Evolutionary conservation across 2,329 filamentous ascomycete species (phyloP).

Genomic region (Exophiala calicioides): DNA sequence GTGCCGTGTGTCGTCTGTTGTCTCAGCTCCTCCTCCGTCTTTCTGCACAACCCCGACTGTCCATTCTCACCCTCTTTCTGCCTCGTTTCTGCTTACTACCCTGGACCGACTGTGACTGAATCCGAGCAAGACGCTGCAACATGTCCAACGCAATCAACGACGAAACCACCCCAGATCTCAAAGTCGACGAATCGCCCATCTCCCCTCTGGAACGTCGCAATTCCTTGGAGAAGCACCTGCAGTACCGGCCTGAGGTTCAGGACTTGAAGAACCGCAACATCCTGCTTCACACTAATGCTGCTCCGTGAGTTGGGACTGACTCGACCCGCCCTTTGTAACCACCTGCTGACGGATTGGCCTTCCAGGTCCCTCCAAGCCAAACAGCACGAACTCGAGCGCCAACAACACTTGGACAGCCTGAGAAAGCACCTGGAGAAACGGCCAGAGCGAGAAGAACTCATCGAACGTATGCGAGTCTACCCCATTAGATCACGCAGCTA

Average conservation of each 20-base stretch:
- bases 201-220: slow-evolving; percentile 60
- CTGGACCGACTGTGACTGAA: background rate
- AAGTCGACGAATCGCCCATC: slow-evolving; percentile 61
- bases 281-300: slow-evolving; percentile 65
- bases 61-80: slow-evolving; percentile 3
- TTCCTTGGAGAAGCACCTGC: slow-evolving; percentile 71
- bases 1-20: too few species aligned
- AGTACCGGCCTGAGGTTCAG: slow-evolving; percentile 66
- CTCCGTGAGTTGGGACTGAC: slow-evolving; percentile 60
- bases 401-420: slow-evolving; percentile 62
- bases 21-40: too few species aligned
- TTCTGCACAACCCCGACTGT: background rate
- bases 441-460: slow-evolving; percentile 70
- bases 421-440: slow-evolving; percentile 65
- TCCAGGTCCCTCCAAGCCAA: slow-evolving; percentile 62
- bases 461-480: slow-evolving; percentile 65
- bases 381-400: slow-evolving; percentile 64
- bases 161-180: slow-evolving; percentile 28
- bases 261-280: slow-evolving; percentile 71
- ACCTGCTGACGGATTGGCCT: slow-evolving; percentile 2
- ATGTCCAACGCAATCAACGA: slow-evolving; percentile 27
- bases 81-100: background rate
- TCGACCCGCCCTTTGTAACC: background rate
- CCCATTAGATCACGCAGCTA: slow-evolving; percentile 8
- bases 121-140: slow-evolving; percentile 4